Evolutionary conservation across 2,329 filamentous ascomycete species (phyloP).

Genomic region (Diaporthe citri): DNA sequence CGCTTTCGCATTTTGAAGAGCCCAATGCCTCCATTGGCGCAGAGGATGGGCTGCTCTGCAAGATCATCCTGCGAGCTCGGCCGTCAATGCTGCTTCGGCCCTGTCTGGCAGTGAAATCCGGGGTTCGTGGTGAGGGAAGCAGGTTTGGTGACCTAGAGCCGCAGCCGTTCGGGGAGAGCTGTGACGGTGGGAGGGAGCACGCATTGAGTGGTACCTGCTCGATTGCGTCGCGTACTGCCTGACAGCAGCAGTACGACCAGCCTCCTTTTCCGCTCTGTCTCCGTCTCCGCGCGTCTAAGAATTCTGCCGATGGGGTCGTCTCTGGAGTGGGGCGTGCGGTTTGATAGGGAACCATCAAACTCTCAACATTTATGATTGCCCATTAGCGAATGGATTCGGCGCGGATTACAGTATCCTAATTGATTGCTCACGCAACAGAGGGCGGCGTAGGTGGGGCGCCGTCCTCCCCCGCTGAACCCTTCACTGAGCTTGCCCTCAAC

Average conservation of each 20-base stretch:
- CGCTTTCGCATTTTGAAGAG: background rate
- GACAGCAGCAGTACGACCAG: background rate
- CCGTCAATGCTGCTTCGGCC: background rate
- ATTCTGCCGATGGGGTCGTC: slow-evolving; percentile 28
- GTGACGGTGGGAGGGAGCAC: background rate
- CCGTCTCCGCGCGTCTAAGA: slow-evolving; percentile 13
- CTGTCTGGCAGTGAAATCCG: background rate
- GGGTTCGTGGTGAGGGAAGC: background rate
- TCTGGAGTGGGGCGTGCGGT: background rate
- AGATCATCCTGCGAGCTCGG: background rate
- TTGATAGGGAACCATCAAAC: slow-evolving; percentile 31
- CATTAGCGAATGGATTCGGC: slow-evolving; percentile 28
- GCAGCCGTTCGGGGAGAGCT: background rate
- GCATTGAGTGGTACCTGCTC: background rate
- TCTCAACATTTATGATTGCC: slow-evolving; percentile 29
- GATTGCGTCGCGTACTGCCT: background rate
- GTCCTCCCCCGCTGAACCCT: slow-evolving; percentile 6
- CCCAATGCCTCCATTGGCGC: background rate
- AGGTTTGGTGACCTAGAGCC: background rate
- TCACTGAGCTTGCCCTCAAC: slow-evolving; percentile 22
- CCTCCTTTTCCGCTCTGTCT: slow-evolving; percentile 22
- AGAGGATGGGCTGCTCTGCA: background rate
- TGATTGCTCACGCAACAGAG: slow-evolving; percentile 1
- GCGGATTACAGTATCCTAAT: background rate
- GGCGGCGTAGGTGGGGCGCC: slow-evolving; percentile 12